phyloP scores from a whole-genome alignment of 2,329 filamentous ascomycete species.

The Diplodia intermedia region DNA sequence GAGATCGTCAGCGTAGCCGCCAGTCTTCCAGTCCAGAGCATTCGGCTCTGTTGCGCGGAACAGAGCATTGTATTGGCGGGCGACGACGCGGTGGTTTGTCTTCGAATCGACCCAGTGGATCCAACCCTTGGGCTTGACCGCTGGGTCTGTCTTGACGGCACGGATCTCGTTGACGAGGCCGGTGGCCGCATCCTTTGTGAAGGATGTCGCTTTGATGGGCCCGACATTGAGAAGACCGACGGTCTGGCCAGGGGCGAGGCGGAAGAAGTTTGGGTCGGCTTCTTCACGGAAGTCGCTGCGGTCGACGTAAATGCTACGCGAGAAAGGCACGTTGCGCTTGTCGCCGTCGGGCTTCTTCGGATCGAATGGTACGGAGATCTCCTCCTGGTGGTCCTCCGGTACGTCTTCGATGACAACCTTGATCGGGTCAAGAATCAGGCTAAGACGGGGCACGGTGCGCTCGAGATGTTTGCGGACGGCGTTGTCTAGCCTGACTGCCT shows the following conservation, averaged over 20 bases:
- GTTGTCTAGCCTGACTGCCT: conserved; percentile 83
- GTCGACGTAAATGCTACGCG: conserved; percentile 84
- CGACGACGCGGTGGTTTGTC: conserved; percentile 65
- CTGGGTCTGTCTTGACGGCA: conserved; percentile 67
- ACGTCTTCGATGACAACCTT: conserved; percentile 82
- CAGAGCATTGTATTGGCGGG: conserved; percentile 78
- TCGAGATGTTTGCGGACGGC: conserved; percentile 86
- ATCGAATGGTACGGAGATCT: conserved; percentile 77
- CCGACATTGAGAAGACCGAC: conserved; percentile 77
- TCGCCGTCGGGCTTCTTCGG: conserved; percentile 77
- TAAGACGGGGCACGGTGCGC: conserved; percentile 82
- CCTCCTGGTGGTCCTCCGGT: conserved; percentile 69
- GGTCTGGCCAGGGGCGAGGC: conserved; percentile 74
- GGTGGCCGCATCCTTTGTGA: conserved; percentile 66
- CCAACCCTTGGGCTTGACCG: conserved; percentile 71
- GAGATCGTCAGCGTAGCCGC: conserved; percentile 83
- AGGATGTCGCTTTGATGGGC: conserved; percentile 71
- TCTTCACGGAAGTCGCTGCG: conserved; percentile 77
- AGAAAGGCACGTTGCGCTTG: conserved; percentile 68
- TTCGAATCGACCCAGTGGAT: conserved; percentile 89
- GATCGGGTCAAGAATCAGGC: conserved; percentile 87
- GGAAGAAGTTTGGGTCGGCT: conserved; percentile 77
- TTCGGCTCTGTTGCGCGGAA: conserved; percentile 89
- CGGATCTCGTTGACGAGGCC: conserved; percentile 71
- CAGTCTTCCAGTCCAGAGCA: conserved; percentile 69